Evolutionary conservation across 2,329 filamentous ascomycete species (phyloP), one percentile per base, ranked within the genome.

Genomic region (Fusarium aywerte): DNA sequence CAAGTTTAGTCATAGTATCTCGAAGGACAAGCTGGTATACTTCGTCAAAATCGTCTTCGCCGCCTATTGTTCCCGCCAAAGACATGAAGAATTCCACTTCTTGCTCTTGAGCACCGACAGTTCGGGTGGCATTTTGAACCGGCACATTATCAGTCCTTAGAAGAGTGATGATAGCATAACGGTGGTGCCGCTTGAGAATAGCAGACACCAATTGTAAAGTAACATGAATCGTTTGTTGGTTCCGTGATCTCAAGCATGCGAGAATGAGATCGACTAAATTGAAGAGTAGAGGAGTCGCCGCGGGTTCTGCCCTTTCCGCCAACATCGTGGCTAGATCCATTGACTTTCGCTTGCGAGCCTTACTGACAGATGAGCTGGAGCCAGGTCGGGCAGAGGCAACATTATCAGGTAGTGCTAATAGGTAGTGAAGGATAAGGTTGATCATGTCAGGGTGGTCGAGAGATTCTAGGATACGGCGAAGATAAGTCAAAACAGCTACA

Each of bases 381-480:
- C 75, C 75, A 7, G 78, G 70, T 7, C 74, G 73, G 3, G 75
- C 74, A 4, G 80, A 73, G 40, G 82, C 67, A 8, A 80, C 75
- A 2, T 67, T 64, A 56, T 91, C 90, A 2, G 92, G 90, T 10
- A 97, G 85, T 16, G 92, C 95, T 29, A 99, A 84, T 2, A 99
- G 86, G 76, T 98, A 99, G 69, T 94, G 92, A 7, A 99, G 85
- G 52, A 98, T 96, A 62, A 97, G 90, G 70, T 97, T 92, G 60
- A 97, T 92, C 82, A 99, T 90, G 74, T 98, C 94, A 9, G 93
- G 92, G 76, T 98, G 93, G 66, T 97, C 93, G 15, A 99, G 84
- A 1, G 92, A 91, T 76, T 97, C 94, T 7, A 99, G 85, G 55
- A 98, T 97, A 39, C 92, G 90, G 58, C 92, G 90, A 33, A 99